Evolutionary conservation across 2,329 filamentous ascomycete species (phyloP), one percentile per base, ranked within the genome.

Genomic region (Huntiella savannae): DNA sequence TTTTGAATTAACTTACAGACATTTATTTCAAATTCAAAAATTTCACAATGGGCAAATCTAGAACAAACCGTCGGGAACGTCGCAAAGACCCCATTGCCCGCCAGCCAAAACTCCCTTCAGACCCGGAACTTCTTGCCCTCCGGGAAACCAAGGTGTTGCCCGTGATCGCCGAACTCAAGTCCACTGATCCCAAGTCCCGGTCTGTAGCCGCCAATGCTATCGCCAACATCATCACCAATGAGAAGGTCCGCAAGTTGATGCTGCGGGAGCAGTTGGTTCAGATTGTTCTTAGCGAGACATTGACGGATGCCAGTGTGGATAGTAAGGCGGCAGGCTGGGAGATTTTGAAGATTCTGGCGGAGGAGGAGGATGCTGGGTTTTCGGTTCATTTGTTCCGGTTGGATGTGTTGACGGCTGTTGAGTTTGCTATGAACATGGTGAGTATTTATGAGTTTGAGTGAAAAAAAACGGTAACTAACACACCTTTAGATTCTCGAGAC

Each of bases 251-350:
- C 52, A 80, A 79, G 59, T 58, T 82, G 47, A 65, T 82, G 16
- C 62, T 81, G 50, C 65, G 76, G 16, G 77, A 82, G 59, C 73
- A 79, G 58, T 65, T 82, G 52, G 75, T 81, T 38, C 69, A 69
- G 53, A 70, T 71, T 45, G 58, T 82, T 38, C 66, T 81, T 50
- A 74, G 68, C 32, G 72, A 79, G 62, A 78, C 74, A 28, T 60
- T 81, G 47, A 75, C 73, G 17, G 77, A 82, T 55, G 62, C 68
- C 34, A 73, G 67, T 48, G 62, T 78, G 45, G 75, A 80, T 59
- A 75, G 73, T 53, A 67, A 73, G 41, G 71, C 75, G 38, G 73
- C 75, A 15, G 77, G 75, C n/a, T 82, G 77, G 77, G 70, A 71
- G 10, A 77, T 80, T 52, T 61, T 82, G 45, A 67, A 70, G 52